Percentiles rank a stretch among this genome's conserved stretches.
Evolutionary conservation across 192 early-diverging fungal genomes (phyloP).

Genomic region (Spizellomyces sp.): DNA sequence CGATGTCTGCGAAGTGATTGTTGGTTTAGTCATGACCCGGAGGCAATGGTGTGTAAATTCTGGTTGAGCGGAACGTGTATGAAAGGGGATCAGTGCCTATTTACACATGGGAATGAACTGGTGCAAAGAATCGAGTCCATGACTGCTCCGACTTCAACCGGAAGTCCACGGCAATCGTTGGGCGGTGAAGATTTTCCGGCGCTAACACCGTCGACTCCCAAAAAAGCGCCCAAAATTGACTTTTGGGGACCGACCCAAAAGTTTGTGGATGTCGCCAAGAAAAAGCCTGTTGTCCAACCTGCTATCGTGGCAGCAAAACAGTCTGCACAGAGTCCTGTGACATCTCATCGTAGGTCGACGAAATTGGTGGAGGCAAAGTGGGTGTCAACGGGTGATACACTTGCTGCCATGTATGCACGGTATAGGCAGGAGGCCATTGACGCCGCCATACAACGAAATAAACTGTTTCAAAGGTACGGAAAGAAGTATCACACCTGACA

Average conservation of each 20-base stretch:
- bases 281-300: neutral
- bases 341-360: neutral
- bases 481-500: neutral
- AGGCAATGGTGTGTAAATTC: constrained; percentile 47
- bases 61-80: constrained; percentile 45
- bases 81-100: constrained; percentile 47
- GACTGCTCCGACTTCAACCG: neutral
- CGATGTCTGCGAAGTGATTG: constrained; percentile 51
- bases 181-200: constrained; percentile 38
- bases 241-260: constrained; percentile 43
- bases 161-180: constrained; percentile 5
- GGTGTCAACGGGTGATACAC: constrained; percentile 45
- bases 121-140: constrained; percentile 2
- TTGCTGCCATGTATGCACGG: constrained; percentile 43
- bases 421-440: constrained; percentile 48
- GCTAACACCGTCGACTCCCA: neutral
- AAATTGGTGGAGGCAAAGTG: constrained; percentile 33
- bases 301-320: neutral
- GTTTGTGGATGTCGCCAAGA: constrained; percentile 36
- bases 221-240: constrained; percentile 28
- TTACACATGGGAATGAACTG: constrained; percentile 40
- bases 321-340: neutral
- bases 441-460: constrained; percentile 46
- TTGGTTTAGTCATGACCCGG: constrained; percentile 56
- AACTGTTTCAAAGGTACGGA: constrained; percentile 46